Evolutionary conservation across 148 eudicot genomes (phyloP).

Genomic region (Rheum nobile): DNA sequence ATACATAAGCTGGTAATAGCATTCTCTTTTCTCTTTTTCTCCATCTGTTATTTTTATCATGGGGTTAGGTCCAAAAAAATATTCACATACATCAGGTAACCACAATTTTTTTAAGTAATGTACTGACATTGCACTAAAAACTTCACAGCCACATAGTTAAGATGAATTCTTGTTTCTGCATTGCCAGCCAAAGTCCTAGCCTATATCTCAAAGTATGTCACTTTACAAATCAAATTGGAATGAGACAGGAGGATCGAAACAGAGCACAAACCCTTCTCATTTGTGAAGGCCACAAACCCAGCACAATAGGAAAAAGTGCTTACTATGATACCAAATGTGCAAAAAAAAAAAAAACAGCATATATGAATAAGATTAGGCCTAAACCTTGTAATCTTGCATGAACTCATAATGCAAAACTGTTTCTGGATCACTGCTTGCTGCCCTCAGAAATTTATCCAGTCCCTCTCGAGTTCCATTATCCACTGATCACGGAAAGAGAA

Average conservation of each 20-base stretch:
- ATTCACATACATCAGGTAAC: too few relatives aligned
- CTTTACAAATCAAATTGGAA: background rate
- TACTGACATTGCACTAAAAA: background rate
- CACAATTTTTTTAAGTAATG: background rate
- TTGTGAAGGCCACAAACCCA: background rate
- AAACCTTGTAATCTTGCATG: slow-evolving; percentile 99
- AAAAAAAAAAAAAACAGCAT: background rate
- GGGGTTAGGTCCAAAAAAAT: too few relatives aligned
- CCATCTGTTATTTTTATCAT: too few relatives aligned
- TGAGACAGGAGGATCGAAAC: background rate
- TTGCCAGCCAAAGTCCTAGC: background rate
- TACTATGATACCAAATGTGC: background rate
- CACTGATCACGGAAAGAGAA: slow-evolving; percentile 33
- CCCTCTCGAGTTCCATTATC: slow-evolving; percentile 96
- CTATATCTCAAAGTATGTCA: background rate
- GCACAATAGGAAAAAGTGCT: background rate
- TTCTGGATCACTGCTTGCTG: slow-evolving; percentile 94
- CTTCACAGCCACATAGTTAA: background rate
- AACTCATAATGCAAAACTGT: slow-evolving; percentile 98
- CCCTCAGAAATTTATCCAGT: slow-evolving; percentile 84
- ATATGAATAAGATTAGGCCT: background rate
- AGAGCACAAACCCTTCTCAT: background rate
- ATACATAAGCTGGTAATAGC: background rate
- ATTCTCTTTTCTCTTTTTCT: too few relatives aligned
- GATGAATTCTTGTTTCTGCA: background rate